phyloP scores from a whole-genome alignment of 345 rosid genomes.

The Laguncularia racemosa region DNA sequence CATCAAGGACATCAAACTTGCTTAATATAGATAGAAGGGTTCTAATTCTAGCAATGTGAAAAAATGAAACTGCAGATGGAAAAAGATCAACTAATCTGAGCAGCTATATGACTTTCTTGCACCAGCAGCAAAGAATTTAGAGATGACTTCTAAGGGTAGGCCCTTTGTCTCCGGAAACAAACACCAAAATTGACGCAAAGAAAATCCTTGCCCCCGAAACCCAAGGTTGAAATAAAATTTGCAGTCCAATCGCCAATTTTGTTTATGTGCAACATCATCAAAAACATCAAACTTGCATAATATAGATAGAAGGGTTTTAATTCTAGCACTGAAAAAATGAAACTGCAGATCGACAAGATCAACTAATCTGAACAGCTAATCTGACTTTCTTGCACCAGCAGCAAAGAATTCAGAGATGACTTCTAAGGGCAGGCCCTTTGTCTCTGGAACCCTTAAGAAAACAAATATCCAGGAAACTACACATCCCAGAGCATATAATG shows the following conservation, averaged over 20 bases:
- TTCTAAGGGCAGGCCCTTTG: conserved; percentile 41
- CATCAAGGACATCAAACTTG: too few relatives aligned
- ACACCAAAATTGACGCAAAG: too few relatives aligned
- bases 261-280: too few relatives aligned
- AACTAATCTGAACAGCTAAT: background rate
- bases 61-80: conserved; percentile 23
- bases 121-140: conserved; percentile 35
- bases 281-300: too few relatives aligned
- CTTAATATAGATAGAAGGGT: too few relatives aligned
- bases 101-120: conserved; percentile 1
- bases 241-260: too few relatives aligned
- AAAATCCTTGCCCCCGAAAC: too few relatives aligned
- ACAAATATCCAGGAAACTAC: conserved; percentile 29
- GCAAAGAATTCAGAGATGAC: conserved; percentile 40
- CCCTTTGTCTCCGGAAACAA: conserved; percentile 29
- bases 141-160: conserved; percentile 36
- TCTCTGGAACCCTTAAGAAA: conserved; percentile 36
- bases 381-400: conserved; percentile 12
- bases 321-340: background rate
- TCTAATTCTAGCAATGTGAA: too few relatives aligned
- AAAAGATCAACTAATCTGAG: conserved; percentile 2
- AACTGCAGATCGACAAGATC: conserved; percentile 22
- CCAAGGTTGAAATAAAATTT: too few relatives aligned
- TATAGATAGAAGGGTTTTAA: too few relatives aligned
- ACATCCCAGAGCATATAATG: conserved; percentile 21